Percentiles rank a stretch among this genome's conserved stretches.
phyloP scores from a whole-genome alignment of 106 monocot species.

The Amphibolis antarctica region DNA sequence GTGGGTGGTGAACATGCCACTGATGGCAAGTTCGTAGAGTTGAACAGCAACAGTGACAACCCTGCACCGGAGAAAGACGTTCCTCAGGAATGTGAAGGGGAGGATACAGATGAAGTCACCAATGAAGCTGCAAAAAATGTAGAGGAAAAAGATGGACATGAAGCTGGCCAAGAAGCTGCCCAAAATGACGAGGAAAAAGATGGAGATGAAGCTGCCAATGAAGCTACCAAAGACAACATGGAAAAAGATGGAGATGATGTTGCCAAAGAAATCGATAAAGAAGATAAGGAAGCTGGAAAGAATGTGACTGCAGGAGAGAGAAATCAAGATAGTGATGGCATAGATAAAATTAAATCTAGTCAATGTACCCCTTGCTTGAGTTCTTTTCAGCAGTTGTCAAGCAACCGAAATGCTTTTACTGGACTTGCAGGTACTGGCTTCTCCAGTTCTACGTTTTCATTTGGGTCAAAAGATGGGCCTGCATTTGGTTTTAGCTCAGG shows the following conservation, averaged over 20 bases:
- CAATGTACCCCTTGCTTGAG: conserved; percentile 31
- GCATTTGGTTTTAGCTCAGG: conserved; percentile 31
- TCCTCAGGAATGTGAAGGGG: too few species aligned
- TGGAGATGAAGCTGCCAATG: conserved; percentile 10
- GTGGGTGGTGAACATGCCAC: conserved; percentile 1
- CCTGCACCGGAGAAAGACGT: not conserved
- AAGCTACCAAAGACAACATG: not conserved
- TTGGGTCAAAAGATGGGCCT: conserved; percentile 47
- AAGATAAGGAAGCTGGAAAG: conserved; percentile 5
- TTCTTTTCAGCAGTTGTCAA: conserved; percentile 78
- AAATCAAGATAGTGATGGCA: conserved; percentile 17
- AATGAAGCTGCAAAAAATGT: not conserved
- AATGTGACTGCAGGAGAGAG: not conserved
- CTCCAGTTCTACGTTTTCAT: conserved; percentile 56
- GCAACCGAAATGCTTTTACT: conserved; percentile 92
- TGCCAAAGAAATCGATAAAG: conserved; percentile 11
- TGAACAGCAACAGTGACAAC: not conserved
- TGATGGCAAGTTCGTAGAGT: conserved; percentile 13
- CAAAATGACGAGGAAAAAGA: conserved; percentile 1
- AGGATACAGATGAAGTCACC: not conserved
- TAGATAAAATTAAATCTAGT: conserved; percentile 16
- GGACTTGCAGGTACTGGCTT: conserved; percentile 85
- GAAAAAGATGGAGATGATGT: not conserved
- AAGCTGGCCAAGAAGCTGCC: conserved; percentile 2
- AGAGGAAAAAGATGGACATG: conserved; percentile 2